Conservation (phyloP, 176 grass and related monocot species). For the Canna indica region DNA sequence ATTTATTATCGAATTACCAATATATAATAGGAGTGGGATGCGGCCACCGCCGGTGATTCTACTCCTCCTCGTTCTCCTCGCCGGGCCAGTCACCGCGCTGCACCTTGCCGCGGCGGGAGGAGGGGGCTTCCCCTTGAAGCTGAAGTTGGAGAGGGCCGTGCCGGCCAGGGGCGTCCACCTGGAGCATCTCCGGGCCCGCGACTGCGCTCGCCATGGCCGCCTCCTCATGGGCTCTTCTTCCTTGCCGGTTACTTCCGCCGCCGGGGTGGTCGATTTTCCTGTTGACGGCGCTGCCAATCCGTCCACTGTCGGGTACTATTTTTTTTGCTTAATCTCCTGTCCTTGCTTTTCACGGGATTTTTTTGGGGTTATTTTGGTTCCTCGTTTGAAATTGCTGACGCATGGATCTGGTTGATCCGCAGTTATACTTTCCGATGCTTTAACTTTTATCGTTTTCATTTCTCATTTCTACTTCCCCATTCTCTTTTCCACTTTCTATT, state of each 20-base stretch:
- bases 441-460: too few species aligned
- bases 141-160: conserved; percentile 66
- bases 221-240: conserved; percentile 26
- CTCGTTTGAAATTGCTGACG: too few species aligned
- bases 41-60: neutral
- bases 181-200: conserved; percentile 57
- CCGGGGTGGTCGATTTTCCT: conserved; percentile 73
- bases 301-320: conserved; percentile 66
- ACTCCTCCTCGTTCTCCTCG: neutral
- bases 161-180: conserved; percentile 41
- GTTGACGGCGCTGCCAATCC: conserved; percentile 87
- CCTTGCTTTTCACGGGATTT: conserved; percentile 18
- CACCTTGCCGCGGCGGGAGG: neutral
- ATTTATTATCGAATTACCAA: too few species aligned
- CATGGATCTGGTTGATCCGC: too few species aligned
- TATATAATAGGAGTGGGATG: neutral
- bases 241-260: conserved; percentile 9
- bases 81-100: neutral
- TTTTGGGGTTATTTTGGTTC: neutral
- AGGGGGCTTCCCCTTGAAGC: conserved; percentile 23
- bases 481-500: too few species aligned
- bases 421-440: too few species aligned
- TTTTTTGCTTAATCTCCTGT: too few species aligned
- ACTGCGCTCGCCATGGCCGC: conserved; percentile 44
- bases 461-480: conserved; percentile 23